phyloP scores from a whole-genome alignment of 2,329 filamentous ascomycete genomes.

The Paracoccidioides brasiliensis region DNA sequence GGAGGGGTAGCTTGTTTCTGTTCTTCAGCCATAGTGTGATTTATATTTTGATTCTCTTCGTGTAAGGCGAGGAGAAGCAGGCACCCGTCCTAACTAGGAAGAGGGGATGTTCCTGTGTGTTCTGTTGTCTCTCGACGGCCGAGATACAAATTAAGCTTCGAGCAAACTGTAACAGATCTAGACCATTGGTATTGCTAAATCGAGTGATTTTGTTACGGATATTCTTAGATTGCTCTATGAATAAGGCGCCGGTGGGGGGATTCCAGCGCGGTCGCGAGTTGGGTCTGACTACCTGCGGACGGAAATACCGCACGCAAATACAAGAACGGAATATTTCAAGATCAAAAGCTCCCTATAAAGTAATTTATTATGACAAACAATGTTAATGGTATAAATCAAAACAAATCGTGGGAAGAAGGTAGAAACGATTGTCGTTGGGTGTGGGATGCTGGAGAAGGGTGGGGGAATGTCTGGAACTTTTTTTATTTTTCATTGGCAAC shows the following conservation, averaged over 20 bases:
- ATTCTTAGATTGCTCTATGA: background rate
- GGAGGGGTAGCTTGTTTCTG: slow-evolving; percentile 20
- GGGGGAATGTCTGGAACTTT: background rate
- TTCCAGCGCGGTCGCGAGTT: background rate
- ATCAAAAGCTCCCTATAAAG: too few species aligned
- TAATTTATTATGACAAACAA: too few species aligned
- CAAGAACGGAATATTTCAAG: too few species aligned
- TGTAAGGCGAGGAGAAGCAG: background rate
- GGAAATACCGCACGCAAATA: too few species aligned
- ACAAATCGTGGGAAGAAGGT: background rate
- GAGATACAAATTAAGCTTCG: background rate
- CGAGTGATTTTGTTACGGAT: background rate
- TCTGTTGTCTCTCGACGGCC: background rate
- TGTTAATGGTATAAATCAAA: too few species aligned
- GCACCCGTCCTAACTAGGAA: background rate
- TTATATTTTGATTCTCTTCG: background rate
- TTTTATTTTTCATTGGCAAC: background rate
- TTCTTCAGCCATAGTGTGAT: slow-evolving; percentile 24
- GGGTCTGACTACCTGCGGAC: background rate
- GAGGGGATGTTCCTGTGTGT: too few species aligned
- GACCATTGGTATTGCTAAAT: background rate
- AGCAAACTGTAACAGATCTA: background rate
- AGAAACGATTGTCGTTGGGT: background rate
- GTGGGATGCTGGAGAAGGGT: background rate
- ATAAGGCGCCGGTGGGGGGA: background rate